Evolutionary conservation across 352 stramenopile species (phyloP), one percentile per base, ranked within the genome.

Genomic region (Globisporangium rhizosaccharum): DNA sequence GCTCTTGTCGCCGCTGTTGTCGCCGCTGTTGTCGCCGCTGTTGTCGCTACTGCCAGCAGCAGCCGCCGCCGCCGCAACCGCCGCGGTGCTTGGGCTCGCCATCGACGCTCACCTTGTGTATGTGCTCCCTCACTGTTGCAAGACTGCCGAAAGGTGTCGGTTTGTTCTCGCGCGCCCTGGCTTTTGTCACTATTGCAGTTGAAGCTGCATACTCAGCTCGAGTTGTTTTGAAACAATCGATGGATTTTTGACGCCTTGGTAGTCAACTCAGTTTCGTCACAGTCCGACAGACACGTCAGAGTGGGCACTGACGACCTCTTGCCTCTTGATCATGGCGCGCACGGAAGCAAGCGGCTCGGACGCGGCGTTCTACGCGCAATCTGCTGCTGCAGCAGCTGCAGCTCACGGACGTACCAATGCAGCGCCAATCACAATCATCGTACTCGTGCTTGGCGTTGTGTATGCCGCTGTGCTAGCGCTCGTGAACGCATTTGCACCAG

Each of bases 401-500:
- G 41, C 25, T 12, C 3, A 18, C 10, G 28, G 44, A 18, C n/a
- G 20, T 9, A 23, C 7, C 28, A 37, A n/a, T n/a, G 8, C 41
- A 0, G 45, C 5, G 15, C 4, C 53, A 37, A 4, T 12, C 62
- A 12, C 12, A 14, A 45, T 49, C 7, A 14, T 70, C 2, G 41
- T 70, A n/a, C 20, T 59, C 0, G 56, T 45, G 28, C 52, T 85
- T 26, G 57, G 50, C 3, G 44, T 56, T 7, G 37, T 58, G 3
- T 76, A 79, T 23, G 59, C 66, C 12, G 69, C 61, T 2, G 20
- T 84, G 14, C 62, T 80, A 1, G 33, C 44, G 25, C 51, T 53
- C 39, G 66, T 87, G 17, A 88, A 87, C 59, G 44, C 57, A 45
- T 50, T 44, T 39, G 79, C 70, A 11, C 52, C 70, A 0, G 68